phyloP scores from a whole-genome alignment of 768 basidiomycete genomes.

The Lactifluus rugatus region DNA sequence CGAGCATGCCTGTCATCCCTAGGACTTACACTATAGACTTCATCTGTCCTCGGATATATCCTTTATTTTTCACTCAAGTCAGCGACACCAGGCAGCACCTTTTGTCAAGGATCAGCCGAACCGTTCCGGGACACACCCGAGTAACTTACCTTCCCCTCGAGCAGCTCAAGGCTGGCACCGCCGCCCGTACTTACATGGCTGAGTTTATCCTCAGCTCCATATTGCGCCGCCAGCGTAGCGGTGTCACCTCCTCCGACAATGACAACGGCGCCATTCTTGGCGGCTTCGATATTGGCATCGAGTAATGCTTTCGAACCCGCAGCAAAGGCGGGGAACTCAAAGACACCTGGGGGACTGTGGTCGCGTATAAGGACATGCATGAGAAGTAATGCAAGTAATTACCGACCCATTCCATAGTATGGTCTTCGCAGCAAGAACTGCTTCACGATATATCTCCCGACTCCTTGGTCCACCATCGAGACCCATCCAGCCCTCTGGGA shows the following conservation, averaged over 20 bases:
- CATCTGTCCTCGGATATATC: neutral
- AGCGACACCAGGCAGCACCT: constrained; percentile 86
- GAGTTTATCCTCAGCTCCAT: constrained; percentile 74
- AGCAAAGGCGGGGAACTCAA: constrained; percentile 91
- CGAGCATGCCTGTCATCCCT: neutral
- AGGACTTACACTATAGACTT: constrained; percentile 6
- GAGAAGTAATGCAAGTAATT: neutral
- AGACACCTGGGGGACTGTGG: constrained; percentile 87
- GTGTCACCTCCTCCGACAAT: constrained; percentile 96
- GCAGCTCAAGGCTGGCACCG: constrained; percentile 85
- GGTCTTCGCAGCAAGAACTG: constrained; percentile 85
- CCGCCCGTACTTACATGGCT: constrained; percentile 97
- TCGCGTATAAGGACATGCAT: neutral
- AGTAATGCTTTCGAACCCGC: constrained; percentile 76
- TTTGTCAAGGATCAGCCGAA: constrained; percentile 19
- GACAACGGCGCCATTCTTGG: constrained; percentile 76
- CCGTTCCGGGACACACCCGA: neutral
- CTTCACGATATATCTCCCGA: constrained; percentile 62
- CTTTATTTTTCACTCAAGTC: constrained; percentile 74
- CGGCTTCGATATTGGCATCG: constrained; percentile 79
- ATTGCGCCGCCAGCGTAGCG: constrained; percentile 90
- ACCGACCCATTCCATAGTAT: constrained; percentile 92
- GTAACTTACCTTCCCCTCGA: constrained; percentile 86
- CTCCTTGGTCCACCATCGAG: constrained; percentile 87
- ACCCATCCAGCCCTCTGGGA: constrained; percentile 91